Evolutionary conservation across 164 flowering plant species (phyloP).

Genomic region (Santalum album): DNA sequence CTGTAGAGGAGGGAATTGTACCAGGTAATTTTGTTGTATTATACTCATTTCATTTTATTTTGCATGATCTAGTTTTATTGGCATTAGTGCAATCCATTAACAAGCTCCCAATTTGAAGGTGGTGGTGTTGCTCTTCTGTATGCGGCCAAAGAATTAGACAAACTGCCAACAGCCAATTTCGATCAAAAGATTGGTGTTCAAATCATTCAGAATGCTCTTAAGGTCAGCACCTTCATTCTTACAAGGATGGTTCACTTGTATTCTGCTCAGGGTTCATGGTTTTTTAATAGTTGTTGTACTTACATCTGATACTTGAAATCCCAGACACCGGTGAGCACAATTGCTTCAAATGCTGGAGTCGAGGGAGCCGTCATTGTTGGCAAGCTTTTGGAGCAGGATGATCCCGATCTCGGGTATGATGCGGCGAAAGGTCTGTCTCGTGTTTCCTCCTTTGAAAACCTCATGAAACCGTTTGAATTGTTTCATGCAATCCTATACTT

Average conservation of each 20-base stretch:
- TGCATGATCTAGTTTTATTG: background rate
- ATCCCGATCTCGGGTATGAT: slow-evolving; percentile 91
- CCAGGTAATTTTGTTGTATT: slow-evolving; percentile 40
- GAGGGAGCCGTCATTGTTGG: slow-evolving; percentile 99
- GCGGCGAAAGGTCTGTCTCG: slow-evolving; percentile 76
- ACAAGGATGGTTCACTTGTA: no score
- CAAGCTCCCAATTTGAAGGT: slow-evolving; percentile 32
- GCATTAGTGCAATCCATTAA: background rate
- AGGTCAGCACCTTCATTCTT: no score
- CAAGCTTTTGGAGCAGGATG: slow-evolving; percentile 81
- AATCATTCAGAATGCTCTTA: slow-evolving; percentile 89
- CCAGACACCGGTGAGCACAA: slow-evolving; percentile 83
- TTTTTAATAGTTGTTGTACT: no score
- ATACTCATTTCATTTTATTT: no score
- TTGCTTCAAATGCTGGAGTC: slow-evolving; percentile 93
- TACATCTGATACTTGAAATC: no score
- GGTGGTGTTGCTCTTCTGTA: slow-evolving; percentile 98
- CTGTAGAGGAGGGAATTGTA: slow-evolving; percentile 93
- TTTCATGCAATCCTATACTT: background rate
- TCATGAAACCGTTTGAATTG: background rate
- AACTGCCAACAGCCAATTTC: slow-evolving; percentile 76
- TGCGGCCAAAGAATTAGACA: slow-evolving; percentile 87
- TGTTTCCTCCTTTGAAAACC: background rate
- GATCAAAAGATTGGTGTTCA: slow-evolving; percentile 99
- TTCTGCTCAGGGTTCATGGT: no score